Conservation (phyloP, 805 yeast genomes). For the Candida easanensis region DNA sequence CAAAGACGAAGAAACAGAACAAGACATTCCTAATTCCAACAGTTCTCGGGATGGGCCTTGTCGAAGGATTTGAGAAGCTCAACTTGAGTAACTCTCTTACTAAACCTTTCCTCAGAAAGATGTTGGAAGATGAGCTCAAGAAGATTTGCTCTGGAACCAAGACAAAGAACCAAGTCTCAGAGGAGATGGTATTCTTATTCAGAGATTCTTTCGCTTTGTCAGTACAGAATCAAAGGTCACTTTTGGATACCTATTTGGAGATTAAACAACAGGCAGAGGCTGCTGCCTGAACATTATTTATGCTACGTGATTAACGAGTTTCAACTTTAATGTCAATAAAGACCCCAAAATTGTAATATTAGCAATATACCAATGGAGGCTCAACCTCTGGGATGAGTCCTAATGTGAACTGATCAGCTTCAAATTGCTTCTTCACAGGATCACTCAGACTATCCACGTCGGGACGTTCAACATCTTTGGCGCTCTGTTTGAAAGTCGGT, state of each 20-base stretch:
- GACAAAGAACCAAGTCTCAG: slow-evolving; percentile 50
- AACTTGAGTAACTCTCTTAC: slow-evolving; percentile 75
- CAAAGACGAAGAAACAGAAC: slow-evolving; percentile 36
- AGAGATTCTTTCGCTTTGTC: slow-evolving; percentile 56
- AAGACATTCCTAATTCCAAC: slow-evolving; percentile 66
- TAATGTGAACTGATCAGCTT: slow-evolving; percentile 44
- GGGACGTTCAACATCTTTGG: slow-evolving; percentile 28
- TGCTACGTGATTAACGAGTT: neutral
- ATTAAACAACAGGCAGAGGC: slow-evolving; percentile 17
- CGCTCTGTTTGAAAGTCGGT: slow-evolving; percentile 33
- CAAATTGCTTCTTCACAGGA: slow-evolving; percentile 44
- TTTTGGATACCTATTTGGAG: slow-evolving; percentile 33
- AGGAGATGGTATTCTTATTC: slow-evolving; percentile 54
- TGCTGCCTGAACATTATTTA: neutral
- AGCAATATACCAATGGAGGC: slow-evolving; percentile 55
- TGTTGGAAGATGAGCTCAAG: slow-evolving; percentile 64
- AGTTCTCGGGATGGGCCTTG: slow-evolving; percentile 77
- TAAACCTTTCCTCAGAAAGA: slow-evolving; percentile 82
- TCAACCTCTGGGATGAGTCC: slow-evolving; percentile 72
- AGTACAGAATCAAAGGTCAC: slow-evolving; percentile 35
- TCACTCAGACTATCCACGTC: slow-evolving; percentile 40
- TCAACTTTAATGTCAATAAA: no score
- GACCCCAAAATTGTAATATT: no score
- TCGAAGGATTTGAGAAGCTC: slow-evolving; percentile 81
- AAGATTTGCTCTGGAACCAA: slow-evolving; percentile 65